Evolutionary conservation across 345 rosid genomes (phyloP).

Genomic region (Sisymbrium irio): DNA sequence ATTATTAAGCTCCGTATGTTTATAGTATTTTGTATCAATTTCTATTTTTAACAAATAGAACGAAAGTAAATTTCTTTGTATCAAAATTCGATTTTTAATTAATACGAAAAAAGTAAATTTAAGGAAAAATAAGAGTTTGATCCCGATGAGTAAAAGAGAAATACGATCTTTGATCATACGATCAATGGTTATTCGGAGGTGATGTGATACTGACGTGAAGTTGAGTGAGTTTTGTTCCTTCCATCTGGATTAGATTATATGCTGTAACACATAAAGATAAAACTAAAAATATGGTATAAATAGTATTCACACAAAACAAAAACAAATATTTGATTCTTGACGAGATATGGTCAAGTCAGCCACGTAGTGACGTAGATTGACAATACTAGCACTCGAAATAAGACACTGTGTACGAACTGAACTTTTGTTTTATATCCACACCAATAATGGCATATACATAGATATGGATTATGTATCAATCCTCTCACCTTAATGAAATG

Average conservation of each 20-base stretch:
- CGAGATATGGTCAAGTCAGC: neutral
- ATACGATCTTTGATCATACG: too few species aligned
- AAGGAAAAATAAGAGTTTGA: too few species aligned
- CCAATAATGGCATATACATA: neutral
- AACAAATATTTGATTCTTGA: neutral
- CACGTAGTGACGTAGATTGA: neutral
- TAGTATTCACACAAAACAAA: neutral
- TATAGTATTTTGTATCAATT: too few species aligned
- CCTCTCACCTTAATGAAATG: too few species aligned
- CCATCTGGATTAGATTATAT: neutral
- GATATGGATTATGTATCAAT: too few species aligned
- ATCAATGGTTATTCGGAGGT: too few species aligned
- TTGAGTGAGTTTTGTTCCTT: neutral
- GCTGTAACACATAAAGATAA: neutral
- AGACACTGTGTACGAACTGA: neutral
- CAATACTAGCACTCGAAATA: neutral
- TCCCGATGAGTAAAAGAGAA: too few species aligned
- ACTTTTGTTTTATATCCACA: neutral
- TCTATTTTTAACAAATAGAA: too few species aligned
- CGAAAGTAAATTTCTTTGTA: too few species aligned
- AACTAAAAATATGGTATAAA: neutral
- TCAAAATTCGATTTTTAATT: too few species aligned
- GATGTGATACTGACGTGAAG: neutral
- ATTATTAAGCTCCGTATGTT: too few species aligned
- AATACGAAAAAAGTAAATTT: too few species aligned